Evolutionary conservation across 345 rosid species (phyloP).

Genomic region (Brassica napus): Da-Ae NC_063436.1:25415501-25416000

Average conservation of each 20-base stretch:
- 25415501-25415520: not conserved
- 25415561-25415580: not conserved
- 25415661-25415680: not conserved
- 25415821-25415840: not conserved
- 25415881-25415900: not conserved
- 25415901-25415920: not conserved
- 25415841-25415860: not conserved
- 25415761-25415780: not conserved
- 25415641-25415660: not conserved
- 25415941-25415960: not conserved
- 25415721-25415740: not conserved
- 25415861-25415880: not conserved
- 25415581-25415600: not conserved
- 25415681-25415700: not conserved
- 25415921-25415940: too few relatives aligned
- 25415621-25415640: not conserved
- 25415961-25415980: not conserved
- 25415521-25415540: not conserved
- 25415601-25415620: not conserved
- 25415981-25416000: not conserved
- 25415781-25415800: not conserved
- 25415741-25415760: not conserved
- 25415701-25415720: not conserved
- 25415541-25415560: not conserved
- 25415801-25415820: not conserved